A percentile compares a stretch with the other conserved stretches of the same genome.
These are phyloP conservation scores for Vinca minor DNA, from an alignment of 257 asterid species.

Conservation along the genomic window DNA sequence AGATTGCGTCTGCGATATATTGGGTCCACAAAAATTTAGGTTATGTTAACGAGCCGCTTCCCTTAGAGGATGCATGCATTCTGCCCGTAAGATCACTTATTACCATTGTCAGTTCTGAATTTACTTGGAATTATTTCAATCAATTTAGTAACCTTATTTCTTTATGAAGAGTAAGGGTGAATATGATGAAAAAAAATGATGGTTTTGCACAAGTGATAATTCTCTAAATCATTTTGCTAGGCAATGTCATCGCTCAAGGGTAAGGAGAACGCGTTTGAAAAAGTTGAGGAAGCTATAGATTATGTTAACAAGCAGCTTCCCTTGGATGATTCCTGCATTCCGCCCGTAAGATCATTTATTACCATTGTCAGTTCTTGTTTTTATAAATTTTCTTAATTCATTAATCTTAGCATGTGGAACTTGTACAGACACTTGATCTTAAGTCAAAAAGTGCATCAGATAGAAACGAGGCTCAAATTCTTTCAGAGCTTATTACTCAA, in stretches of 20 bases:
- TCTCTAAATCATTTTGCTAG: conserved; percentile 20
- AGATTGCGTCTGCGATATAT: not conserved
- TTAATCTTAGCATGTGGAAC: conserved; percentile 11
- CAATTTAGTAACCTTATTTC: not conserved
- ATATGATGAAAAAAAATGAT: not conserved
- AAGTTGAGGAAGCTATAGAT: conserved; percentile 59
- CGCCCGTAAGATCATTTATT: conserved; percentile 32
- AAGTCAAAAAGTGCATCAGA: conserved; percentile 34
- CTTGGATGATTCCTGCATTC: conserved; percentile 27
- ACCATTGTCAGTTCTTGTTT: conserved; percentile 5
- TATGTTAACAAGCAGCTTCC: conserved; percentile 33
- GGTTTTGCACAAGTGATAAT: not conserved
- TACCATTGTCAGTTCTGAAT: not conserved
- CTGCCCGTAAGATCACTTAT: too few species aligned
- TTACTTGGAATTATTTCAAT: too few species aligned
- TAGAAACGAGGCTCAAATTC: conserved; percentile 47
- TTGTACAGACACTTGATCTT: conserved; percentile 45
- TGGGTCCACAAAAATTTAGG: not conserved
- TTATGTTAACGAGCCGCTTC: not conserved
- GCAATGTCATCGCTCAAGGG: conserved; percentile 59
- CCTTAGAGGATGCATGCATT: too few species aligned
- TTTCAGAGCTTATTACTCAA: conserved; percentile 63
- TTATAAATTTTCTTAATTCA: conserved; percentile 9
- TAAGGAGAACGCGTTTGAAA: conserved; percentile 43
- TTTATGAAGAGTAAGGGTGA: not conserved